These are phyloP conservation scores for Phylloboletellus chloephorus DNA, from an alignment of 1,284 basidiomycete genomes.

Conservation along the genomic window DNA sequence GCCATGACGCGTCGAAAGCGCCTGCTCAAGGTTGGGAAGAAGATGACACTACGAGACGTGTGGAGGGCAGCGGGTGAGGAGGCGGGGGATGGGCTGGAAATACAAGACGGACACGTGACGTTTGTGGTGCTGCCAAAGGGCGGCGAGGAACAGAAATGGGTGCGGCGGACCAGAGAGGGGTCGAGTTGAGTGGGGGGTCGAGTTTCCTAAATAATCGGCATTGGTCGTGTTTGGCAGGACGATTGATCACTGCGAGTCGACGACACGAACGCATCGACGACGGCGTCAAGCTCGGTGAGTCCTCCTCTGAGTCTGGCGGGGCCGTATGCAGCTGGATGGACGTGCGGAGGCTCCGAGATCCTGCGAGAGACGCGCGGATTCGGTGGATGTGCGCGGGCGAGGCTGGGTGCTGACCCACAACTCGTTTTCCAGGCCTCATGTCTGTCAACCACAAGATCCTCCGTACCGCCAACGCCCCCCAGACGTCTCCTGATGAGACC, in stretches of 20 bases:
- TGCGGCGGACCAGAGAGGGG: conserved; percentile 54
- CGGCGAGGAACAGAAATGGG: conserved; percentile 78
- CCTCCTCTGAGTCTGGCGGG: conserved; percentile 21
- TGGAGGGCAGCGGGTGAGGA: conserved; percentile 58
- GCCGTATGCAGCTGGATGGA: conserved; percentile 10
- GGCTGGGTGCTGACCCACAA: conserved; percentile 39
- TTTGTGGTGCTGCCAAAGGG: conserved; percentile 86
- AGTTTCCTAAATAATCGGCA: conserved; percentile 14
- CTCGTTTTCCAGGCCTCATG: conserved; percentile 48
- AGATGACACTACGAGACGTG: conserved; percentile 78
- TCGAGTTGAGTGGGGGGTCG: conserved; percentile 2
- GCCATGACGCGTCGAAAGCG: conserved; percentile 73
- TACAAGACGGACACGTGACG: conserved; percentile 82
- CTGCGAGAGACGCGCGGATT: conserved; percentile 38
- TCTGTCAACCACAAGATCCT: conserved; percentile 83
- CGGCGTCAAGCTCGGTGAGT: conserved; percentile 45
- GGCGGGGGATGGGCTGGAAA: conserved; percentile 76
- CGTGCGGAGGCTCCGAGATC: conserved; percentile 9
- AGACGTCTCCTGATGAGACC: conserved; percentile 84
- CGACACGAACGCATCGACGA: conserved; percentile 35
- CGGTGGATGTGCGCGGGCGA: conserved; percentile 39
- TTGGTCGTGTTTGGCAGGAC: conserved; percentile 32
- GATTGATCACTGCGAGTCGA: conserved; percentile 11
- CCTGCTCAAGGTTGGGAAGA: conserved; percentile 85
- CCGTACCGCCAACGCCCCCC: conserved; percentile 94